phyloP scores from a whole-genome alignment of 371 early-diverging fungal genomes.

The Parasitella parasitica region DNA sequence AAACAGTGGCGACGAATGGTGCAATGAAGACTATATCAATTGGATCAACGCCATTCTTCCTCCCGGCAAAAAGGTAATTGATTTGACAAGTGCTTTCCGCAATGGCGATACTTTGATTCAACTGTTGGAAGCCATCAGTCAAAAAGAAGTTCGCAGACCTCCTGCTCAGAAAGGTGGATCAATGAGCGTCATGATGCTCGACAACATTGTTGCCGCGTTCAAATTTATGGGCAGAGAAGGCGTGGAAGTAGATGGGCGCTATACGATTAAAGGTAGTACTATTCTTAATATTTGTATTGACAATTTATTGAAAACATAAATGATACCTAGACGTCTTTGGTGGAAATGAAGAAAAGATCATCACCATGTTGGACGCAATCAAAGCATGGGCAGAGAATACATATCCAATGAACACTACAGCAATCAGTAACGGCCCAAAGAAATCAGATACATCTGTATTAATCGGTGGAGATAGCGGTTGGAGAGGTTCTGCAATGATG shows the following conservation, averaged over 20 bases:
- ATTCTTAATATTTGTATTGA: background rate
- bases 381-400: constrained; percentile 30
- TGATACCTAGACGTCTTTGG: constrained; percentile 46
- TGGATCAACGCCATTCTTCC: constrained; percentile 61
- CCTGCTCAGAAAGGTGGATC: constrained; percentile 30
- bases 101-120: constrained; percentile 56
- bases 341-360: constrained; percentile 54
- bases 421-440: background rate
- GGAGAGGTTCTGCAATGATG: constrained; percentile 31
- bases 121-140: constrained; percentile 53
- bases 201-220: constrained; percentile 61
- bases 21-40: constrained; percentile 32
- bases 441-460: constrained; percentile 11
- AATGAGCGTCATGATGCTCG: constrained; percentile 49
- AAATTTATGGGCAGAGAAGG: constrained; percentile 66
- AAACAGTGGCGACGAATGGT: constrained; percentile 4
- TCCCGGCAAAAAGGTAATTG: constrained; percentile 32
- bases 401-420: background rate
- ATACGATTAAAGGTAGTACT: constrained; percentile 45
- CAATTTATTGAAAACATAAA: background rate
- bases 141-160: constrained; percentile 48
- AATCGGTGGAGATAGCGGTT: constrained; percentile 19
- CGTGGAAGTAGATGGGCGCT: constrained; percentile 52
- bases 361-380: constrained; percentile 53
- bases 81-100: constrained; percentile 50